Conservation (phyloP, 495 filamentous ascomycete species). For the Penicillium salamii region DNA sequence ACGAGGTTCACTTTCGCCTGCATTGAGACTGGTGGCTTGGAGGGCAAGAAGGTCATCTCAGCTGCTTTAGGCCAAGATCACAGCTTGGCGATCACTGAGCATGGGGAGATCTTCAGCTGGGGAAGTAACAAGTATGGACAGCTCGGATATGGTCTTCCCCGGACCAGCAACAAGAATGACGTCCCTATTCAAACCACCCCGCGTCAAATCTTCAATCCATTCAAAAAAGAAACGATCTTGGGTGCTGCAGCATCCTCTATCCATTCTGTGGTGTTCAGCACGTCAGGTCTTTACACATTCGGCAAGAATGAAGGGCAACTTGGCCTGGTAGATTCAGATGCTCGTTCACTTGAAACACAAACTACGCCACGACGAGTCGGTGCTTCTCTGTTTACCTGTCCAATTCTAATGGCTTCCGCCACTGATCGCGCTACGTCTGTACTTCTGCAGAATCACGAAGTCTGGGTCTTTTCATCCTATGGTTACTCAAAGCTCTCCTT, state of each 20-base stretch:
- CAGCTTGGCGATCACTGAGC: conserved; percentile 74
- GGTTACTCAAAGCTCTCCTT: conserved; percentile 85
- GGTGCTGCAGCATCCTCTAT: conserved; percentile 88
- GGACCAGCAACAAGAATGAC: conserved; percentile 55
- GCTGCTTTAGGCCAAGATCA: conserved; percentile 90
- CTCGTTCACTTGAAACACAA: conserved; percentile 81
- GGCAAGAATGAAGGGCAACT: conserved; percentile 95
- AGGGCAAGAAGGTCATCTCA: conserved; percentile 64
- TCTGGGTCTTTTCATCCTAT: conserved; percentile 91
- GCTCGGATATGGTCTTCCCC: conserved; percentile 72
- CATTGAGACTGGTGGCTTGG: conserved; percentile 68
- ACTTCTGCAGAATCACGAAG: conserved; percentile 79
- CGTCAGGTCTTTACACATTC: conserved; percentile 82
- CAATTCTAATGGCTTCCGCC: conserved; percentile 77
- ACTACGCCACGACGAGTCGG: conserved; percentile 80
- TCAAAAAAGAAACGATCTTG: conserved; percentile 80
- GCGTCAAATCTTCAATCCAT: conserved; percentile 82
- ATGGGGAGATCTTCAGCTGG: conserved; percentile 88
- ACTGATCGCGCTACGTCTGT: conserved; percentile 88
- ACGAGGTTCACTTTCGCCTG: conserved; percentile 82
- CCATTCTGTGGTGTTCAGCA: conserved; percentile 86
- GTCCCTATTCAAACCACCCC: conserved; percentile 77
- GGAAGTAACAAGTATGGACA: conserved; percentile 85
- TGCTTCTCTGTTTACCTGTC: conserved; percentile 74
- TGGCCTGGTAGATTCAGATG: conserved; percentile 91